Base-by-base conservation (phyloP, 306 rosid genomes). In the Cicer arietinum region DNA sequence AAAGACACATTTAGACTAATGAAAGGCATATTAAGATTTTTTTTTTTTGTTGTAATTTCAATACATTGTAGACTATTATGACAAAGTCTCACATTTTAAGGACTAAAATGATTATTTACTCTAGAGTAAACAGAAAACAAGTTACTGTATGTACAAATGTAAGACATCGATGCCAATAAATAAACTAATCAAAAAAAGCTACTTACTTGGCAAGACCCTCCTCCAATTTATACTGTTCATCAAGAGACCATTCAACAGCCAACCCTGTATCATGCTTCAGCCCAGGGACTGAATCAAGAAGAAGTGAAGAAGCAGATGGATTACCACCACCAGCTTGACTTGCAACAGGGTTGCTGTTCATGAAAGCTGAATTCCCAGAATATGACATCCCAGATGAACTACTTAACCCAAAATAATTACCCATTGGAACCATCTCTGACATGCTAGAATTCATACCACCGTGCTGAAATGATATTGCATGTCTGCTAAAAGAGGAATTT, bases 181-280 rank as follows among this genome's bases (percentile, higher is more conserved):
- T 17, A 9, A 53, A 39, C 17, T n/a, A 57, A 71, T 39, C 35
- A 50, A n/a, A 66, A 58, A 67, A 76, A 86, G 44, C 18, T 56
- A 89, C 97, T 79, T 85, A 94, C 98, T 77, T 87, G 72, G 40
- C 81, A 80, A 94, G 96, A 64, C 96, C 95, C 71, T 92, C 91
- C 67, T 90, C 93, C 90, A 94, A 90, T 67, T 72, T 90, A 85
- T 79, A 86, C 79, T 94, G 96, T 76, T 94, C 99, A 48, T 94
- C 96, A 73, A 86, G 81, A 67, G 97, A 94, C 99, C 99, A 94
- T 80, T 94, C 99, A 41, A 94, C 99, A 7, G 99, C 96, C 82
- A 92, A 84, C 10, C 94, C 96, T 3, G 92, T 83, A 47, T 94
- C 99, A 67, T 90, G 97, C 87, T 92, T 94, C 71, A 94, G 87